Base-by-base conservation (phyloP, 352 stramenopile species). In the Phytophthora parvispora region DNA sequence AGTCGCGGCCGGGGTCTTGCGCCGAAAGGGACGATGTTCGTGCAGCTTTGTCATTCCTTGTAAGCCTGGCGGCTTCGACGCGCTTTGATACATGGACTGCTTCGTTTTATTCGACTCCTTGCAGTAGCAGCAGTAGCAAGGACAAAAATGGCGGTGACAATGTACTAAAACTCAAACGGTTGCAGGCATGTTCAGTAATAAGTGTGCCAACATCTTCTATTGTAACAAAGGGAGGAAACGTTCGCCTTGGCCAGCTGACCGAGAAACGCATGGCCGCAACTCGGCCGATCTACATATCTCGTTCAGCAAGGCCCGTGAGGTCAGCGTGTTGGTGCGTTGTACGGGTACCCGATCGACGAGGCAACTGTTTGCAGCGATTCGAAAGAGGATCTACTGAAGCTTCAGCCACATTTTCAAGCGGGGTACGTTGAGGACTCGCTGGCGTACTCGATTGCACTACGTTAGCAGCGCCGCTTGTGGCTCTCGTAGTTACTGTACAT, bases 1-100 rank as follows among this genome's bases (percentile, higher is more conserved):
- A 68, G 60, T 68, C 60, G 50, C 32, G 59, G 25, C 5, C 5
- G 51, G 15, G 27, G n/a, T n/a, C n/a, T n/a, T n/a, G n/a, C n/a
- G n/a, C n/a, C n/a, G n/a, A 40, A 13, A 18, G 10, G 32, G 8
- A 38, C 7, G n/a, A n/a, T n/a, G n/a, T n/a, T n/a, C n/a, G 20
- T 22, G 47, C n/a, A 18, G 20, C n/a, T 50, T 25, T 50, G 42
- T 50, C 9, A 50, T 29, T 13, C n/a, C 42, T 7, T 28, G 42
- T 16, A 49, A 24, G 20, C 42, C 20, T 16, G 42, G 16, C 42
- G 28, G 22, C 42, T 50, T 54, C 16, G 36, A 45, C 5, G 16
- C 13, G 36, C 16, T 22, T n/a, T 6, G 36, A 8, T 45, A 15
- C 34, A 6, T n/a, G n/a, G n/a, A 18, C 36, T 43, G 36, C 31